Conservation (phyloP, 805 yeast genomes). For the Candida ascalaphidarum region DNA sequence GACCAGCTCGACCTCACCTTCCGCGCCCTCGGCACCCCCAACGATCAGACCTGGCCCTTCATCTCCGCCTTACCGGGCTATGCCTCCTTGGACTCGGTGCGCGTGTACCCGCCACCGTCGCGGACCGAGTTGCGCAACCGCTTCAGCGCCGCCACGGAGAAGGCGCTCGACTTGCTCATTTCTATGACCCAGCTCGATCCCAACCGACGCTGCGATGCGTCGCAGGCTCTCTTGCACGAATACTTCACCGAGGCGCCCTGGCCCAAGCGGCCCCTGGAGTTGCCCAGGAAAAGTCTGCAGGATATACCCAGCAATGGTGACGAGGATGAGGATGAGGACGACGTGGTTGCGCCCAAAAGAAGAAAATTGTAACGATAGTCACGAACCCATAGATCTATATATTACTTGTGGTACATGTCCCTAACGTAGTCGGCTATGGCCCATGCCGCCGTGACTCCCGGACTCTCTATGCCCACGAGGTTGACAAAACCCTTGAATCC, state of each 20-base stretch:
- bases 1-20: constrained; percentile 93
- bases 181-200: constrained; percentile 76
- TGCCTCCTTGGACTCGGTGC: constrained; percentile 60
- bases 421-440: constrained; percentile 74
- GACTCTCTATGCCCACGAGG: constrained; percentile 79
- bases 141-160: constrained; percentile 85
- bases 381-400: background rate
- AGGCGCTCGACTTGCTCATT: constrained; percentile 68
- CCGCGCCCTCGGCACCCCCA: constrained; percentile 93
- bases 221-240: constrained; percentile 52
- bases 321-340: constrained; percentile 9
- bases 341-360: constrained; percentile 10
- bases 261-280: constrained; percentile 58
- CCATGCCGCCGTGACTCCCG: constrained; percentile 78
- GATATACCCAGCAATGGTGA: no score
- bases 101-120: constrained; percentile 77
- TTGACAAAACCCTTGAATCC: constrained; percentile 76
- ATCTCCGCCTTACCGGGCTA: constrained; percentile 74
- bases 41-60: constrained; percentile 86
- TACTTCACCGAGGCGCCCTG: constrained; percentile 69
- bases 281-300: constrained; percentile 57
- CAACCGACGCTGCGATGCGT: constrained; percentile 56
- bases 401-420: constrained; percentile 13
- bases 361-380: constrained; percentile 6
- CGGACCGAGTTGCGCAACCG: constrained; percentile 71